These are phyloP conservation scores for Nadsonia starkeyi-henricii DNA, from an alignment of 1,139 yeast genomes.

Conservation along the genomic window DNA sequence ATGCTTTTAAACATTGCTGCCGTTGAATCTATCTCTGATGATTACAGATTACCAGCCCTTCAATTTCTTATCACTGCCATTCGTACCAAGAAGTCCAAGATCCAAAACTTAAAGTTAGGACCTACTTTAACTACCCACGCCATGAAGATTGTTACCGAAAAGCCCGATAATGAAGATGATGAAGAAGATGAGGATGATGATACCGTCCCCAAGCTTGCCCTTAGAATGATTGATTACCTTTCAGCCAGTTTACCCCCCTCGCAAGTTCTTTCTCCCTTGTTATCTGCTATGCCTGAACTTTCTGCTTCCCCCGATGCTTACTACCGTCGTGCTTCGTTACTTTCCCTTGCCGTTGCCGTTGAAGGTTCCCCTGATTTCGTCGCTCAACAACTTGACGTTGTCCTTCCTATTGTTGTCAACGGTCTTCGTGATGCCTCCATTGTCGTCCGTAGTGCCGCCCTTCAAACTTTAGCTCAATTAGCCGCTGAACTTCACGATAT, in stretches of 20 bases:
- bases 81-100: slow-evolving; percentile 45
- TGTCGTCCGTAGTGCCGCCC: slow-evolving; percentile 73
- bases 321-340: slow-evolving; percentile 79
- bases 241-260: slow-evolving; percentile 82
- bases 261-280: slow-evolving; percentile 72
- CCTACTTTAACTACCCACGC: slow-evolving; percentile 66
- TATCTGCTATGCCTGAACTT: slow-evolving; percentile 52
- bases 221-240: slow-evolving; percentile 66
- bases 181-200: slow-evolving; percentile 89
- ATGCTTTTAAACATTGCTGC: slow-evolving; percentile 58
- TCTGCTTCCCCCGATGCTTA: slow-evolving; percentile 51
- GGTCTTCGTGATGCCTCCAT: slow-evolving; percentile 74
- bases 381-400: slow-evolving; percentile 56
- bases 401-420: slow-evolving; percentile 55
- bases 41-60: slow-evolving; percentile 68
- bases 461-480: slow-evolving; percentile 64
- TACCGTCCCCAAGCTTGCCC: slow-evolving; percentile 63
- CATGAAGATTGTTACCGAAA: slow-evolving; percentile 55
- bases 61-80: slow-evolving; percentile 74
- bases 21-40: slow-evolving; percentile 59
- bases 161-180: slow-evolving; percentile 61
- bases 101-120: slow-evolving; percentile 57
- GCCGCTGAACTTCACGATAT: slow-evolving; percentile 76
- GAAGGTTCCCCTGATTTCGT: slow-evolving; percentile 92
- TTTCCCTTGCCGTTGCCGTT: slow-evolving; percentile 70